phyloP scores from a whole-genome alignment of 2,329 filamentous ascomycete genomes.

The Dothiorella sarmentorum region DNA sequence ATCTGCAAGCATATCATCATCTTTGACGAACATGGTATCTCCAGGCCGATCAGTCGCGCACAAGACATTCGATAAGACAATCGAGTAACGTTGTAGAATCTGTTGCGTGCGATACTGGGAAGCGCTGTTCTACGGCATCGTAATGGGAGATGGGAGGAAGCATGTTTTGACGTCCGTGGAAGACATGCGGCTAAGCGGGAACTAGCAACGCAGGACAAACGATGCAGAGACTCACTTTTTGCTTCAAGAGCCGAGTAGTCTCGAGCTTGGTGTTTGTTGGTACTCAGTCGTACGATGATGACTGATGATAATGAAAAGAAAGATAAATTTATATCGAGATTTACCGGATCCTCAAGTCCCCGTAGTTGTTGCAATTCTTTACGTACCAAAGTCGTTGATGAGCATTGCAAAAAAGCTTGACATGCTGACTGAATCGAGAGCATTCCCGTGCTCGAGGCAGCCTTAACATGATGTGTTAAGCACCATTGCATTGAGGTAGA shows the following conservation, averaged over 20 bases:
- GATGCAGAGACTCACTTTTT: not conserved
- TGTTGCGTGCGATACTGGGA: not conserved
- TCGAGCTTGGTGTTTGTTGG: not conserved
- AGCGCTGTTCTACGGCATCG: not conserved
- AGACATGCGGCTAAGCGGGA: not conserved
- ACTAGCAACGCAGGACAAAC: not conserved
- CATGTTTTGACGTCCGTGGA: not conserved
- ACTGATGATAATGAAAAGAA: not conserved
- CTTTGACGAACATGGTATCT: not conserved
- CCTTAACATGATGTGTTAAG: not conserved
- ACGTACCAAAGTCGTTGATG: not conserved
- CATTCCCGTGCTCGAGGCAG: not conserved
- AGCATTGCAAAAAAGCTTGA: not conserved
- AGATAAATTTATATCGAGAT: not conserved
- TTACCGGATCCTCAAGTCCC: not conserved
- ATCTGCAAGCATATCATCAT: not conserved
- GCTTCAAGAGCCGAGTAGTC: not conserved
- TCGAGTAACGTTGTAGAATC: too few relatives aligned
- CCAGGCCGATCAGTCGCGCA: not conserved
- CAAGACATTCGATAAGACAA: not conserved
- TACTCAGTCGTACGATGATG: not conserved
- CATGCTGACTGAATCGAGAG: not conserved
- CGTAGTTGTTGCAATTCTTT: not conserved
- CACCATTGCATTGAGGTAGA: conserved; percentile 4
- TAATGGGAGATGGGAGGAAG: not conserved